Conservation (phyloP, 2,329 filamentous ascomycete genomes). For the Ophiosphaerella herpotricha region DNA sequence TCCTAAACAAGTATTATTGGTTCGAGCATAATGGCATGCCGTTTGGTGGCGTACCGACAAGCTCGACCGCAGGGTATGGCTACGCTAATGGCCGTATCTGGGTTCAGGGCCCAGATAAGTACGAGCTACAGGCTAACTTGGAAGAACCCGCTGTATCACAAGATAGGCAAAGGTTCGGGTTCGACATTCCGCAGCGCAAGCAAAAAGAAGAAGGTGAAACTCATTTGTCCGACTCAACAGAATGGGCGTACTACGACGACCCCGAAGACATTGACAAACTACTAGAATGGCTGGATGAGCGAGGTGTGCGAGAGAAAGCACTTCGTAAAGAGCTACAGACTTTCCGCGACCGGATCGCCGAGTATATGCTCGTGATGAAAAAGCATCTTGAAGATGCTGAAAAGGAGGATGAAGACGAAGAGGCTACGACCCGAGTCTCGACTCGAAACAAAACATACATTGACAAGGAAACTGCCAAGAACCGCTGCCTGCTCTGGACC, state of each 20-base stretch:
- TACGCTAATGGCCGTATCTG: slow-evolving; percentile 96
- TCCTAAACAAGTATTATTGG: slow-evolving; percentile 99
- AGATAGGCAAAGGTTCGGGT: slow-evolving; percentile 76
- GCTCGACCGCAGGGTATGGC: slow-evolving; percentile 81
- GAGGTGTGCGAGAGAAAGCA: slow-evolving; percentile 83
- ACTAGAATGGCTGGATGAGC: slow-evolving; percentile 84
- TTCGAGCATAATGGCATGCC: slow-evolving; percentile 99
- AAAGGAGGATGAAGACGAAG: slow-evolving; percentile 52
- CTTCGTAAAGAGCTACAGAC: slow-evolving; percentile 82
- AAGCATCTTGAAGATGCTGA: slow-evolving; percentile 67
- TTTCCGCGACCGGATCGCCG: slow-evolving; percentile 75
- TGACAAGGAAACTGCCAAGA: slow-evolving; percentile 57
- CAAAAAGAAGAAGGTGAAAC: slow-evolving; percentile 82
- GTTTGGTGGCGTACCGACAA: slow-evolving; percentile 82
- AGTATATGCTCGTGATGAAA: slow-evolving; percentile 79
- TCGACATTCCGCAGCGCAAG: slow-evolving; percentile 86
- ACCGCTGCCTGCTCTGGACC: slow-evolving; percentile 68
- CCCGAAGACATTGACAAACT: slow-evolving; percentile 77
- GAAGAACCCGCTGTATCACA: slow-evolving; percentile 69
- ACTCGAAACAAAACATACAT: slow-evolving; percentile 66
- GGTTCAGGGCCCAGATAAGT: slow-evolving; percentile 92
- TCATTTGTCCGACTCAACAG: slow-evolving; percentile 72
- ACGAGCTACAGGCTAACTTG: slow-evolving; percentile 65
- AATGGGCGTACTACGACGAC: slow-evolving; percentile 93
- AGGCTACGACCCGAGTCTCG: slow-evolving; percentile 60